phyloP scores from a whole-genome alignment of 176 grass and related monocot species.

The Rhynchospora breviuscula region DNA sequence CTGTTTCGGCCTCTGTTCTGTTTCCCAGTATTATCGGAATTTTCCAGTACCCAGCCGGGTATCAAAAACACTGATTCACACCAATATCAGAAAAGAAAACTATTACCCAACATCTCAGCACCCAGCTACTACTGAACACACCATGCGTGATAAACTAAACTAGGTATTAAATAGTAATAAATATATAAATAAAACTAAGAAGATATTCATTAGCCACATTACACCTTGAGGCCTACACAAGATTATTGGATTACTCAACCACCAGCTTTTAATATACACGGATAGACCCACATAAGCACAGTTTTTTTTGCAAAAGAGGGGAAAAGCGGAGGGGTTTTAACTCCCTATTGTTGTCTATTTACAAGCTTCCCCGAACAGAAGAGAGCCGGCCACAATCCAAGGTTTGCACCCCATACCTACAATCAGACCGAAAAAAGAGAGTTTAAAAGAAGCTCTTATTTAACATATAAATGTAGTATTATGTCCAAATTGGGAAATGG shows the following conservation, averaged over 20 bases:
- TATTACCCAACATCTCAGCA: background rate
- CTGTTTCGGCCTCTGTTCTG: no score
- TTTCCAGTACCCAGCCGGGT: background rate
- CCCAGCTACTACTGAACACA: background rate
- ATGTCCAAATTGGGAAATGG: no score
- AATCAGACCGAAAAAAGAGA: background rate
- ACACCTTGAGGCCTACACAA: constrained; percentile 8
- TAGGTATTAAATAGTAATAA: background rate
- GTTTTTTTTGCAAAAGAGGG: background rate
- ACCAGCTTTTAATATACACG: constrained; percentile 6
- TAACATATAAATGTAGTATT: no score
- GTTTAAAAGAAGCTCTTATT: background rate
- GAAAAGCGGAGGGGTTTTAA: background rate
- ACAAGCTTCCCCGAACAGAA: background rate
- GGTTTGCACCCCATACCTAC: background rate
- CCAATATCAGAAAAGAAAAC: background rate
- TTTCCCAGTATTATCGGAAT: no score
- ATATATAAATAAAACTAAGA: constrained; percentile 11
- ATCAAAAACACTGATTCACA: no score
- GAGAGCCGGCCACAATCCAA: background rate
- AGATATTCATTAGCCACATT: background rate
- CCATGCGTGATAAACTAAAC: background rate
- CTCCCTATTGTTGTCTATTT: constrained; percentile 11
- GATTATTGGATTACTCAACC: constrained; percentile 9
- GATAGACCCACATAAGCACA: constrained; percentile 13